These are phyloP conservation scores for Myriosclerotinia duriaeana DNA, from an alignment of 2,329 filamentous ascomycete genomes.

Conservation along the genomic window DNA sequence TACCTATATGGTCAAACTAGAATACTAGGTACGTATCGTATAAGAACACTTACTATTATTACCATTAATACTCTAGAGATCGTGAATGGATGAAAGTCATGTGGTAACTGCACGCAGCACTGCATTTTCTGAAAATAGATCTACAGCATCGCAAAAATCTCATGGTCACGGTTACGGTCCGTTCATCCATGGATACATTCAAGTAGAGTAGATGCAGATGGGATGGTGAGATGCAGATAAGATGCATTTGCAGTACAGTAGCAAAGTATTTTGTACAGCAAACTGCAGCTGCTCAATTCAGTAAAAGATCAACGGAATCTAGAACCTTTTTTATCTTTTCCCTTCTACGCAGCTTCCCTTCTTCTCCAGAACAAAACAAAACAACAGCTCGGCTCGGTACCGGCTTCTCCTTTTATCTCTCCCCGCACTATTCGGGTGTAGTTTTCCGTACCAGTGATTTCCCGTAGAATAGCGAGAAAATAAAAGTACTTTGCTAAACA, in stretches of 20 bases:
- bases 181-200: background rate
- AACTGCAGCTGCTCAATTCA: background rate
- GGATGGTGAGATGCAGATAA: slow-evolving; percentile 2
- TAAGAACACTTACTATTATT: no score
- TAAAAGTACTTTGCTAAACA: background rate
- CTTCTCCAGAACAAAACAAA: background rate
- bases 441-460: no score
- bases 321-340: background rate
- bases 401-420: no score
- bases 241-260: background rate
- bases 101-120: no score
- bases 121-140: background rate
- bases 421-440: no score
- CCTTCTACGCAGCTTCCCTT: no score
- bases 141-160: background rate
- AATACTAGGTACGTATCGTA: no score
- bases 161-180: background rate
- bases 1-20: no score
- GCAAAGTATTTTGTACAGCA: background rate
- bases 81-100: no score
- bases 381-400: background rate
- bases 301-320: background rate
- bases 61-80: no score
- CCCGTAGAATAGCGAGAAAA: background rate
- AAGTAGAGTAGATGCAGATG: background rate